phyloP scores from a whole-genome alignment of 2,329 filamentous ascomycete species.

The Fusarium sp. region DNA sequence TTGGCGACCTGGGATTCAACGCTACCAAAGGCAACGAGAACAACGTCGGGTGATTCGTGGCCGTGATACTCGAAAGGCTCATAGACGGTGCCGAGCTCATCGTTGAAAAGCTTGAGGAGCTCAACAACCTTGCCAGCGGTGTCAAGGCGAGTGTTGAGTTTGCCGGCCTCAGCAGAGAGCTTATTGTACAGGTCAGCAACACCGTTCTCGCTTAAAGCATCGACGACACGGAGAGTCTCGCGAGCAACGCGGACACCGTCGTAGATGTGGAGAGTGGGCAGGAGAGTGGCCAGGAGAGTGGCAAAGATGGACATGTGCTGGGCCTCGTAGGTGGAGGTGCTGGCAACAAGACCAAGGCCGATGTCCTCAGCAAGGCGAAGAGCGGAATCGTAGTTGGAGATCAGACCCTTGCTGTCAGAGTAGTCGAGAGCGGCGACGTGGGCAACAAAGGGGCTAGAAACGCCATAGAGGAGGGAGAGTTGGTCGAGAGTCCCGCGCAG shows the following conservation, averaged over 20 bases:
- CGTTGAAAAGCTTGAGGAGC: constrained; percentile 82
- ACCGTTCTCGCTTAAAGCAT: constrained; percentile 80
- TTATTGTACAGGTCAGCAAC: constrained; percentile 77
- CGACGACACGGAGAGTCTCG: constrained; percentile 85
- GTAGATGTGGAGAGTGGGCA: constrained; percentile 90
- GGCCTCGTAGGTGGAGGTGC: constrained; percentile 87
- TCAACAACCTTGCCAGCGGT: constrained; percentile 78
- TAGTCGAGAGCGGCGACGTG: constrained; percentile 95
- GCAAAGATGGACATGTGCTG: constrained; percentile 96
- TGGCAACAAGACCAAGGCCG: constrained; percentile 86
- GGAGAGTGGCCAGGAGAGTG: constrained; percentile 80
- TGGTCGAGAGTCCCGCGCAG: constrained; percentile 90
- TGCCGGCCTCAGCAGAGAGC: constrained; percentile 71
- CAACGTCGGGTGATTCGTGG: constrained; percentile 81
- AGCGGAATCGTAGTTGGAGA: constrained; percentile 87
- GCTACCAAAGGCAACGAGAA: constrained; percentile 93
- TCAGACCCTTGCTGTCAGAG: constrained; percentile 74
- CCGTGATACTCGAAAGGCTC: constrained; percentile 94
- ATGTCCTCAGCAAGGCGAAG: constrained; percentile 89
- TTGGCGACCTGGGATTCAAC: constrained; percentile 88
- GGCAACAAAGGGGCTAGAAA: constrained; percentile 92
- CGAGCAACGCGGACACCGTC: constrained; percentile 86
- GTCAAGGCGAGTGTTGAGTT: constrained; percentile 77
- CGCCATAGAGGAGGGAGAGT: constrained; percentile 88
- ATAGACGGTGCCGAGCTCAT: constrained; percentile 93